Conservation (phyloP, 2,329 filamentous ascomycete genomes). For the Xylaria digitata region DNA sequence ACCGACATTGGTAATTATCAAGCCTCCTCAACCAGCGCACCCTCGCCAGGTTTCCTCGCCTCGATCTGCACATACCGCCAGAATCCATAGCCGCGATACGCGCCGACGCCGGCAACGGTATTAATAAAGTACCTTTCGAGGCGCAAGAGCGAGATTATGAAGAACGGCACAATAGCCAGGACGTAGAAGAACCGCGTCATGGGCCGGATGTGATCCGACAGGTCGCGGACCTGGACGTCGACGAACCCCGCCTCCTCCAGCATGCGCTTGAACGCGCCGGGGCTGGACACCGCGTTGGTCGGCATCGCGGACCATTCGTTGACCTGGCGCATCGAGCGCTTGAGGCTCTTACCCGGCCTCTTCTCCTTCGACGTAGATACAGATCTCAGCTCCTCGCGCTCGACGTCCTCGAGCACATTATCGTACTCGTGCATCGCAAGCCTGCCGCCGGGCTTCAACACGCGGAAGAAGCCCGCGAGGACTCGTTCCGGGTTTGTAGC, state of each 20-base stretch:
- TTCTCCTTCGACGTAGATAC: constrained; percentile 31
- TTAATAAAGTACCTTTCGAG: constrained; percentile 62
- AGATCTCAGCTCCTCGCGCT: background rate
- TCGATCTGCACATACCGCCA: constrained; percentile 54
- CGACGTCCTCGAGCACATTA: constrained; percentile 44
- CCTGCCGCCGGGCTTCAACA: constrained; percentile 60
- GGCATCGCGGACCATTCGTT: constrained; percentile 60
- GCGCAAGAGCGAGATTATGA: constrained; percentile 56
- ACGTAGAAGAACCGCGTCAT: constrained; percentile 61
- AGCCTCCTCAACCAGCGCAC: background rate
- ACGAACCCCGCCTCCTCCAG: constrained; percentile 59
- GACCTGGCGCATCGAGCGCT: constrained; percentile 51
- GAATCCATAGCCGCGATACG: constrained; percentile 49
- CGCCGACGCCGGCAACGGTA: constrained; percentile 57
- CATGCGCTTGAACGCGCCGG: constrained; percentile 55
- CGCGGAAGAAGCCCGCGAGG: constrained; percentile 58
- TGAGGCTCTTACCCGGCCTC: constrained; percentile 45
- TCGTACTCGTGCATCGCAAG: constrained; percentile 62
- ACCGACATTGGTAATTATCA: background rate
- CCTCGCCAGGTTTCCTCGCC: constrained; percentile 52
- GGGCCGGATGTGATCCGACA: constrained; percentile 59
- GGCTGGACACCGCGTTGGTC: constrained; percentile 53
- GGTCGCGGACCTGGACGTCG: constrained; percentile 58
- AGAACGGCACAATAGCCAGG: constrained; percentile 59
- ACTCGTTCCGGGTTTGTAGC: constrained; percentile 59